Evolutionary conservation across 2,329 filamentous ascomycete genomes (phyloP), one percentile per base, ranked within the genome.

Genomic region (Aspergillus alliaceus): DNA sequence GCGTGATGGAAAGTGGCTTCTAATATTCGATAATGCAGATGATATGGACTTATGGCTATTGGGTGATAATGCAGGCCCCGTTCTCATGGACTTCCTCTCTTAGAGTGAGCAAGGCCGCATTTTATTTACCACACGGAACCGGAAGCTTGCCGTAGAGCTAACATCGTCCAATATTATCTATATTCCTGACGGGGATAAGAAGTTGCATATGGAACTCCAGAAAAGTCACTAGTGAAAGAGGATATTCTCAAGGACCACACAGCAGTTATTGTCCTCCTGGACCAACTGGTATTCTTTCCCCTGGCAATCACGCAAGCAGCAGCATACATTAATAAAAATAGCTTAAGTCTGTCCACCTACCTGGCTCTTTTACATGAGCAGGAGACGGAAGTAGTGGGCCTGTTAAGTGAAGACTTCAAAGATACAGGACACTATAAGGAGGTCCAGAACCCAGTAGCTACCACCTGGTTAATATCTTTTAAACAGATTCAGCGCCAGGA

Each of bases 121-220:
- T 39, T 56, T 73, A 0, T 62, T 73, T 29, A 74, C 70, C 0
- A 67, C 63, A 2, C 59, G 68, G 7, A 68, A 61, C n/a, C n/a
- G n/a, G n/a, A n/a, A n/a, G n/a, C n/a, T n/a, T n/a, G n/a, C n/a
- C n/a, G n/a, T n/a, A n/a, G 57, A 64, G 29, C 54, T 72, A 2
- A 59, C 59, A 52, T 24, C 54, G 8, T 37, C 53, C n/a, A 49
- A 65, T 55, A 50, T 64, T 12, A 51, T 68, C 29, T 0, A 29
- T 5, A 47, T 70, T 20, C 40, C 57, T 18, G 53, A 62, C 22
- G 58, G 62, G 56, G 56, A 59, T 46, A 51, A 31, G 24, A 51
- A 3, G 53, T 58, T 1, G 61, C 64, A 27, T 31, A 20, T 9
- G 11, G 24, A 1, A n/a, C n/a, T n/a, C n/a, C n/a, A n/a, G n/a